Conservation (phyloP, 352 stramenopile genomes). For the Phytopythium cucurbitacearum region DNA sequence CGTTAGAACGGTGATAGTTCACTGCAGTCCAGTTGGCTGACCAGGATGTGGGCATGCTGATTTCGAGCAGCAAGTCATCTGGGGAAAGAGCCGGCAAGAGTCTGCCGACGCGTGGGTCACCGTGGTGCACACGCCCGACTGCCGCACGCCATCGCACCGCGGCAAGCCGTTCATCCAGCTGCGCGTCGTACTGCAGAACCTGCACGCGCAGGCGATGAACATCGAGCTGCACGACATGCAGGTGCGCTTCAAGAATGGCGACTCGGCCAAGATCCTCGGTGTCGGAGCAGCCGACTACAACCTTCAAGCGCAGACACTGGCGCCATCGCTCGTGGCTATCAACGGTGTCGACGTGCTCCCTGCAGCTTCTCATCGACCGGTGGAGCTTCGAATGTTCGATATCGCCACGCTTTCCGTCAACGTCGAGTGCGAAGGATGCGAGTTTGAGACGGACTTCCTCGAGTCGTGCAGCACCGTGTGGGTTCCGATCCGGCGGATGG, state of each 20-base stretch:
- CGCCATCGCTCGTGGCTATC: conserved; percentile 42
- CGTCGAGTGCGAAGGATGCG: conserved; percentile 57
- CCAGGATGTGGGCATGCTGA: not conserved
- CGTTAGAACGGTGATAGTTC: not conserved
- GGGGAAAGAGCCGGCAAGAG: conserved; percentile 58
- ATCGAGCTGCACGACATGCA: conserved; percentile 59
- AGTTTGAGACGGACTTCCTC: conserved; percentile 77
- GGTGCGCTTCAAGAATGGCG: conserved; percentile 67
- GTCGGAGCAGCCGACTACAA: conserved; percentile 7
- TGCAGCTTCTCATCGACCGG: conserved; percentile 16
- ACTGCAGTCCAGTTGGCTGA: conserved; percentile 2
- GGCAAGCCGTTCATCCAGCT: conserved; percentile 52
- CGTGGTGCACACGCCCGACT: conserved; percentile 65
- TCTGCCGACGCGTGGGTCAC: conserved; percentile 73
- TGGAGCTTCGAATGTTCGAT: conserved; percentile 62
- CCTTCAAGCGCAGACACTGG: conserved; percentile 17
- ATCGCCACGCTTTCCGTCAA: conserved; percentile 59
- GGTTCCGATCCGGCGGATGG: conserved; percentile 55
- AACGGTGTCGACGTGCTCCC: conserved; percentile 42
- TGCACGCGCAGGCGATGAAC: conserved; percentile 41
- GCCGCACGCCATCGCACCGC: conserved; percentile 29
- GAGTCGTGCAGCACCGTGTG: conserved; percentile 63
- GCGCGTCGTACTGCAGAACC: conserved; percentile 66
- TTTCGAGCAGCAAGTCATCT: conserved; percentile 55
- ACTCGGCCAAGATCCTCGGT: conserved; percentile 39